Base-by-base conservation (phyloP, 2,329 filamentous ascomycete genomes). In the Talaromyces sp. region DNA sequence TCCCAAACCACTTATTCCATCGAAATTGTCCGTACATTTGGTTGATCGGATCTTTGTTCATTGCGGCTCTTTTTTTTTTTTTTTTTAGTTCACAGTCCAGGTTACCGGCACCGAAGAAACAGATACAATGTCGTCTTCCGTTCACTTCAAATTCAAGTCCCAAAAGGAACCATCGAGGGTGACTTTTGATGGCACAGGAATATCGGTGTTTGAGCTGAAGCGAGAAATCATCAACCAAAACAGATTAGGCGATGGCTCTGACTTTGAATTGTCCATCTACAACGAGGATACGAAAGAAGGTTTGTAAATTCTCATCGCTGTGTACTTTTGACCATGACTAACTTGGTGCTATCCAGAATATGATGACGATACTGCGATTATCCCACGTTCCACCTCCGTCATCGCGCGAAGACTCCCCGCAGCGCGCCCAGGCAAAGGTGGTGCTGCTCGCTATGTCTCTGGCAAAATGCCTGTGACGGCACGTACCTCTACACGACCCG, bases 81-180 rank as follows among this genome's bases (percentile, higher is more conserved):
- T 22, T 22, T 52, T 68, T 64, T 61, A 59, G 64, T 65, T 63
- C 64, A 62, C 66, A 28, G n/a, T 57, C 67, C 68, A 67, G 63
- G 65, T 64, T 69, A 65, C 65, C 62, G 64, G 62, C 64, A 68
- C 66, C 62, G 61, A 19, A 51, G 60, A 74, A 68, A 74, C 80
- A 70, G 74, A 74, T 74, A 86, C 72, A 72, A 97, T 97, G 93
- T 87, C 92, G 75, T 96, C 95, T 61, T 98, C 93, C 68, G 95
- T 99, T 73, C 98, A 97, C 80, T 99, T 97, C 90, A 96, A 96
- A 81, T 99, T 99, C 88, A 98, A 97, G 81, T 98, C 93, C 69
- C 92, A 96, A 75, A 97, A 92, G 81, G 95, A 98, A 74, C 91
- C 92, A 63, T 92, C 92, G 62, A 88, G 93, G 73, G 92, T 99